Evolutionary conservation across 2,329 filamentous ascomycete genomes (phyloP), one percentile per base, ranked within the genome.

Genomic region (Fusarium nurragi): DNA sequence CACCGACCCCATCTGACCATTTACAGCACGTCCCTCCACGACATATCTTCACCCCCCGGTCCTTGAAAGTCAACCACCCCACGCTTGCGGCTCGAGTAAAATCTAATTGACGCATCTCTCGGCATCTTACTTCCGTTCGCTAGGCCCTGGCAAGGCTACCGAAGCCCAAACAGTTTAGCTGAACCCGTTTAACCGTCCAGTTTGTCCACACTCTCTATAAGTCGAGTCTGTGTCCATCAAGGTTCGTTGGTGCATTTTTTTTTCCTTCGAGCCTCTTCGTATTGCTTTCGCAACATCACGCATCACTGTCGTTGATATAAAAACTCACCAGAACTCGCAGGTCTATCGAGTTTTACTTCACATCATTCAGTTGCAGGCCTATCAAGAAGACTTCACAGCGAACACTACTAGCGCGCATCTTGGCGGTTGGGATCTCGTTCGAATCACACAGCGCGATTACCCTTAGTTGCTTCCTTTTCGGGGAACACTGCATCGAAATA

Each of bases 71-170:
- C 21, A 47, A 53, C 41, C 56, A 36, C 50, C 64, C 52, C 60
- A 64, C 47, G 41, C 49, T 44, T 44, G 40, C 45, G 48, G 44
- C 51, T 64, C 26, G 18, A 36, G 26, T 43, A 7, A 39, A 30
- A 26, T 61, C 38, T 53, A 41, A 47, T 54, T 37, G 53, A 64
- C 51, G 44, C 53, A 63, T 49, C 60, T 32, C 37, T 67, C 69
- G 69, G 70, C 70, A 69, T 46, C 51, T 65, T 46, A 50, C 54
- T 65, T 59, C 68, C 65, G 65, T 52, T 14, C 12, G 18, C 38
- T 53, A 26, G 50, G 45, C 41, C 57, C 46, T 47, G 47, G 61
- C 45, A 54, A 58, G 38, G 14, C 19, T 18, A 41, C 46, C 54
- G 56, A 51, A 43, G 43, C 56, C 46, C 54, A 41, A 53, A 43